Evolutionary conservation across 805 yeast species (phyloP).

Genomic region (Tetrapisispora nanseiensis): DNA sequence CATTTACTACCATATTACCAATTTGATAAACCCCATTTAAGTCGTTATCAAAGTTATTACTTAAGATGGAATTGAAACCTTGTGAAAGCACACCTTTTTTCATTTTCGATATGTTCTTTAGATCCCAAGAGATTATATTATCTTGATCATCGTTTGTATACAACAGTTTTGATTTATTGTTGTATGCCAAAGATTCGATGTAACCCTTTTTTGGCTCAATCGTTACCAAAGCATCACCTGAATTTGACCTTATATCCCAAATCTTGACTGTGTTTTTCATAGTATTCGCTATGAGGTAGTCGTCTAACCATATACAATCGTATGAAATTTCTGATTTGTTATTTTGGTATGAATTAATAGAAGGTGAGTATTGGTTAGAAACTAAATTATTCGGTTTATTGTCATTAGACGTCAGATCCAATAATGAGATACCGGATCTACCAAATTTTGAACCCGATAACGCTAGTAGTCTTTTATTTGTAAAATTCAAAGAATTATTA

Average conservation of each 20-base stretch:
- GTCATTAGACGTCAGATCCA: conserved; percentile 48
- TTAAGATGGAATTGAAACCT: conserved; percentile 13
- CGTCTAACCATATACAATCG: conserved; percentile 20
- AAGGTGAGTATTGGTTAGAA: conserved; percentile 15
- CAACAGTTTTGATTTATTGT: conserved; percentile 8
- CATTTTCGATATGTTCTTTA: conserved; percentile 10
- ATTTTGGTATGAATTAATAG: conserved; percentile 4
- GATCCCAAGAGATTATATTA: conserved; percentile 21
- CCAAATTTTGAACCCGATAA: conserved; percentile 52
- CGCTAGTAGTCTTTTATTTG: conserved; percentile 37
- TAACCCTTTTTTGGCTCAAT: conserved; percentile 18
- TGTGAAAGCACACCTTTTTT: conserved; percentile 14
- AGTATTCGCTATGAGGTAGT: conserved; percentile 15
- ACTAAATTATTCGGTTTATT: conserved; percentile 9
- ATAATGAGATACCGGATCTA: conserved; percentile 61
- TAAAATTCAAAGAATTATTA: conserved; percentile 10
- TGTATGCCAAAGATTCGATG: conserved; percentile 9
- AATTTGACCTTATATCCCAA: conserved; percentile 21
- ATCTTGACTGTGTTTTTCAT: conserved; percentile 14
- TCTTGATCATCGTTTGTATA: conserved; percentile 19
- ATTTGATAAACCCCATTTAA: conserved; percentile 14
- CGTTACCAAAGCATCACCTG: conserved; percentile 13
- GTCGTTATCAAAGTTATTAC: conserved; percentile 4
- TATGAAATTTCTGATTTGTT: conserved; percentile 3
- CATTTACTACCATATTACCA: conserved; percentile 21